Evolutionary conservation across 768 basidiomycete species (phyloP).

Genomic region (Artomyces pyxidatus): DNA sequence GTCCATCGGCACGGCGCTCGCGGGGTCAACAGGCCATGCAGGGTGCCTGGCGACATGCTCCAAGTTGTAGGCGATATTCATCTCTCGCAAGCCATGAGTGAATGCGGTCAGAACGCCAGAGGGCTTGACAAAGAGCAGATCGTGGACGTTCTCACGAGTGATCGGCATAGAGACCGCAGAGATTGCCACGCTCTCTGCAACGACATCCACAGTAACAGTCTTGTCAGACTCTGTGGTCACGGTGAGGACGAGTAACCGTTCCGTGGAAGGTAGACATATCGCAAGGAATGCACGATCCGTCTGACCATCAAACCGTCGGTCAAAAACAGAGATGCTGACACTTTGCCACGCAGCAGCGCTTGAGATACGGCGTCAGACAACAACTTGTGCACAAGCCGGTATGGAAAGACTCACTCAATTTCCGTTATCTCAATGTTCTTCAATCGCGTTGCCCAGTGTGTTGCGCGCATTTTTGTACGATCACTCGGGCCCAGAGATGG

Average conservation of each 20-base stretch:
- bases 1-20: not conserved
- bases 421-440: conserved; percentile 38
- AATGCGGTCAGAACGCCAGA: conserved; percentile 46
- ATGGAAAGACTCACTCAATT: conserved; percentile 35
- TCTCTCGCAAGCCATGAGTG: conserved; percentile 48
- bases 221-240: conserved; percentile 37
- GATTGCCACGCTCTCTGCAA: conserved; percentile 35
- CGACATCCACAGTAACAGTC: conserved; percentile 31
- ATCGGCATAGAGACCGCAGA: conserved; percentile 52
- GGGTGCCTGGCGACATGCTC: no score
- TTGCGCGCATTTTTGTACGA: conserved; percentile 59
- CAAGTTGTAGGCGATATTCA: not conserved
- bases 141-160: conserved; percentile 55
- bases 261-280: conserved; percentile 42
- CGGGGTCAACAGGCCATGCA: no score
- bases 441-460: conserved; percentile 67
- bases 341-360: conserved; percentile 28
- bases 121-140: conserved; percentile 60
- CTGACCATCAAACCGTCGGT: conserved; percentile 54
- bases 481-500: conserved; percentile 34
- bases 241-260: conserved; percentile 39
- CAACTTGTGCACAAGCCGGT: not conserved
- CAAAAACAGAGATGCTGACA: conserved; percentile 55
- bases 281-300: conserved; percentile 45
- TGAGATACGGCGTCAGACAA: not conserved